Percentiles rank a stretch among this genome's conserved stretches.
Evolutionary conservation across 164 flowering plant genomes (phyloP).

Genomic region (Vitis vinifera): DNA sequence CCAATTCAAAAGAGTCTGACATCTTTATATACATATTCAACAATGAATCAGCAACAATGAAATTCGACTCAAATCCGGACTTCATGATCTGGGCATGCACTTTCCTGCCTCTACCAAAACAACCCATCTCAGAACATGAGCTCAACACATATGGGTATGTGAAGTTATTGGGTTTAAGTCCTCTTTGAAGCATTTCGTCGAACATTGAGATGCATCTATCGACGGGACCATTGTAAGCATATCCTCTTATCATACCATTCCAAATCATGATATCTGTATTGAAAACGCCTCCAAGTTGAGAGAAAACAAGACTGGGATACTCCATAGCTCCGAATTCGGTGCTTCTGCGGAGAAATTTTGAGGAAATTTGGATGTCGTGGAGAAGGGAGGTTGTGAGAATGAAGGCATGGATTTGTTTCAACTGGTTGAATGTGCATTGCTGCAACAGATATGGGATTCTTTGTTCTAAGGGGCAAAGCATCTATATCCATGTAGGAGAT

Average conservation of each 20-base stretch:
- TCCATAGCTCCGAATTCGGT: constrained; percentile 51
- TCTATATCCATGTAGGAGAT: not conserved
- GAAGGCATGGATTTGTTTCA: constrained; percentile 45
- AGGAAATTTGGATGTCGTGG: constrained; percentile 23
- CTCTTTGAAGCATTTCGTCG: constrained; percentile 43
- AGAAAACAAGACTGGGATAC: constrained; percentile 31
- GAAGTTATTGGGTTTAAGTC: constrained; percentile 37
- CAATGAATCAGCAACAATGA: constrained; percentile 27
- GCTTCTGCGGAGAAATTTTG: constrained; percentile 42
- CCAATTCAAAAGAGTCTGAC: not conserved
- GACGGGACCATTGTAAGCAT: constrained; percentile 39
- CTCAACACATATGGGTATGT: constrained; percentile 48
- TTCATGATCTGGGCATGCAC: constrained; percentile 42
- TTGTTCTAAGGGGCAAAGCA: constrained; percentile 10
- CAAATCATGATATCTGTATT: constrained; percentile 24
- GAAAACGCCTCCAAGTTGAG: constrained; percentile 19
- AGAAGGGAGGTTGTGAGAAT: constrained; percentile 25
- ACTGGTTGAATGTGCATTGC: constrained; percentile 40
- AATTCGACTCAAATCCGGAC: constrained; percentile 28
- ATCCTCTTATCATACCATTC: constrained; percentile 51
- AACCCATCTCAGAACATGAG: constrained; percentile 32
- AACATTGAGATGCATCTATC: constrained; percentile 33
- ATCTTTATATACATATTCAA: constrained; percentile 32
- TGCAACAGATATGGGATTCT: constrained; percentile 25
- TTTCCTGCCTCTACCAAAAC: constrained; percentile 20